A percentile compares a stretch with the other conserved stretches of the same genome.
Evolutionary conservation across 441 rosid species (phyloP).

Genomic region (Croton laevigatus): DNA sequence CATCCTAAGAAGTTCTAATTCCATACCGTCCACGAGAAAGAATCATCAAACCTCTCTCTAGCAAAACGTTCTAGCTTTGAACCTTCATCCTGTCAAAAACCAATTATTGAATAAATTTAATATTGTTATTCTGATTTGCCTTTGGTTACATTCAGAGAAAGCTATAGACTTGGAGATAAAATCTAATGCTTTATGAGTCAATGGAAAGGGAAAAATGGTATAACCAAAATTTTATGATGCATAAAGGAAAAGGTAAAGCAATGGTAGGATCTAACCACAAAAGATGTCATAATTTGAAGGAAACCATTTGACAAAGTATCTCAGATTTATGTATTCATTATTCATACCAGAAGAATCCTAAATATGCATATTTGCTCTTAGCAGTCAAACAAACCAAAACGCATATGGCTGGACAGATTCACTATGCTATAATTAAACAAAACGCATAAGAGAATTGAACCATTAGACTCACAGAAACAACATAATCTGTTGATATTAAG

Average conservation of each 20-base stretch:
- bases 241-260: background rate
- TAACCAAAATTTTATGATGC: background rate
- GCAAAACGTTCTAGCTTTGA: slow-evolving; percentile 46
- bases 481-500: slow-evolving; percentile 37
- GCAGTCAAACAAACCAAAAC: background rate
- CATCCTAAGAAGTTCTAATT: background rate
- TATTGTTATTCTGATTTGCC: background rate
- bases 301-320: background rate
- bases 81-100: slow-evolving; percentile 48
- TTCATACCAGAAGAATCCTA: background rate
- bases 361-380: background rate
- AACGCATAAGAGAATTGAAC: background rate
- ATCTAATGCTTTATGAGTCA: background rate
- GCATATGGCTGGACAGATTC: background rate
- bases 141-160: background rate
- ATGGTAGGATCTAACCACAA: background rate
- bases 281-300: background rate
- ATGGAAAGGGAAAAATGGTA: background rate
- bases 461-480: slow-evolving; percentile 47
- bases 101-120: background rate
- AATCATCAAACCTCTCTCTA: slow-evolving; percentile 45
- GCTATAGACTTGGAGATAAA: background rate
- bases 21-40: slow-evolving; percentile 73
- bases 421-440: background rate
- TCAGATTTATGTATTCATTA: background rate